Evolutionary conservation across 2,329 filamentous ascomycete genomes (phyloP), one percentile per base, ranked within the genome.

Genomic region (Huntiella decipiens): DNA sequence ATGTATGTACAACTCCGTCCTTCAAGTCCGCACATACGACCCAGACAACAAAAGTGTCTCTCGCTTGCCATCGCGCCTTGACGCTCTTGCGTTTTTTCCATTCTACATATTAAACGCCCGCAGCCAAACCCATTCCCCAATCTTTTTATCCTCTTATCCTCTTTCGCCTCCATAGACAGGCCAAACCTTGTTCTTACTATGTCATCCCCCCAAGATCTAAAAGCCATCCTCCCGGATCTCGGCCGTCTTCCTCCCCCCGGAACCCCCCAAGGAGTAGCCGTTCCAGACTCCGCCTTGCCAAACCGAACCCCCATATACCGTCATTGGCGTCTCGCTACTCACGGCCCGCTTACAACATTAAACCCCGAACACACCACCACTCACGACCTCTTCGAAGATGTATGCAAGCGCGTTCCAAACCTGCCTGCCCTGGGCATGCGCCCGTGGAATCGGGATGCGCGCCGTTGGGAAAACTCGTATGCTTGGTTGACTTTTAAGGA

Each of bases 401-500:
- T 77, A 53, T 76, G 70, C 47, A 71, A 70, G 53, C 71, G 68
- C 56, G 66, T 67, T 46, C 74, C 82, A 40, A 80, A 75, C 56
- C 73, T 71, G 55, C 77, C 69, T 54, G 93, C 82, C 61, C 67
- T 96, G 49, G 91, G 91, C 47, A 74, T 74, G 59, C 77, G 91
- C 52, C 73, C 80, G 4, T 96, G 84, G 71, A 78, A 93, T 60
- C 62, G 80, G 3, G 64, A 63, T 34, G 83, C 77, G 42, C 79
- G 86, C 64, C 71, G 72, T 1, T 94, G 74, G 62, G 70, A 73
- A 51, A 77, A 79, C 49, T 74, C 74, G 53, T 98, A 82, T 58
- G 70, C 78, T 50, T 96, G 87, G 86, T 64, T 87, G 54, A 82
- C 79, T 49, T 96, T 93, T 56, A 70, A 68, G 55, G 76, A 91